These are phyloP conservation scores for Lanzia echinophila DNA, from an alignment of 2,329 filamentous ascomycete species.

Conservation along the genomic window DNA sequence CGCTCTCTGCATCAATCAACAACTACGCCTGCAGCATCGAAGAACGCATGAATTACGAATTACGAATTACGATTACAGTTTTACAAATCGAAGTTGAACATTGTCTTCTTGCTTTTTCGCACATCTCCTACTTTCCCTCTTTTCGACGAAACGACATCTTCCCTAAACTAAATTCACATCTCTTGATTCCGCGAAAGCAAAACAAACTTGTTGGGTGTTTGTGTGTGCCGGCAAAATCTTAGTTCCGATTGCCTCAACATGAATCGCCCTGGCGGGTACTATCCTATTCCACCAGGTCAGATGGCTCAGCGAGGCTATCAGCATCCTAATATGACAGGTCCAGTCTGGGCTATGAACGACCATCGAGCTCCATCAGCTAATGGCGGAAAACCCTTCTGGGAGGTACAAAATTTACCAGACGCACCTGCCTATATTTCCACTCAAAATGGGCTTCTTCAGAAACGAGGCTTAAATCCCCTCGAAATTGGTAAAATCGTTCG, in stretches of 20 bases:
- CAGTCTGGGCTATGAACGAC: neutral
- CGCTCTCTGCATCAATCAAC: no score
- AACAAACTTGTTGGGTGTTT: no score
- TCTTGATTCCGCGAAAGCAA: no score
- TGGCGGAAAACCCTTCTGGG: neutral
- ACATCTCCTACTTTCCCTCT: no score
- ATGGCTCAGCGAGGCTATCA: neutral
- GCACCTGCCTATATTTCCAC: constrained; percentile 21
- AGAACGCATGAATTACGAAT: no score
- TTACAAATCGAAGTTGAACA: no score
- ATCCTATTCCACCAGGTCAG: neutral
- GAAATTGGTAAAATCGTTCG: constrained; percentile 12
- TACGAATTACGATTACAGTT: no score
- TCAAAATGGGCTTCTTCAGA: constrained; percentile 5
- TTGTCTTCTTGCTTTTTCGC: no score
- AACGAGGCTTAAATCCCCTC: constrained; percentile 8
- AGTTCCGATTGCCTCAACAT: neutral
- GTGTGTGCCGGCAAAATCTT: no score
- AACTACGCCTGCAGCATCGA: no score
- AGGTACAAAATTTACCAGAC: neutral
- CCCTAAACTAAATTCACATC: no score
- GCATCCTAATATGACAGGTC: neutral
- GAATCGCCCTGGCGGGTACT: neutral
- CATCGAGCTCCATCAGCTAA: neutral
- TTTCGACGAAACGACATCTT: no score